These are phyloP conservation scores for Primulina eburnea DNA, from an alignment of 257 asterid genomes.

Conservation along the genomic window DNA sequence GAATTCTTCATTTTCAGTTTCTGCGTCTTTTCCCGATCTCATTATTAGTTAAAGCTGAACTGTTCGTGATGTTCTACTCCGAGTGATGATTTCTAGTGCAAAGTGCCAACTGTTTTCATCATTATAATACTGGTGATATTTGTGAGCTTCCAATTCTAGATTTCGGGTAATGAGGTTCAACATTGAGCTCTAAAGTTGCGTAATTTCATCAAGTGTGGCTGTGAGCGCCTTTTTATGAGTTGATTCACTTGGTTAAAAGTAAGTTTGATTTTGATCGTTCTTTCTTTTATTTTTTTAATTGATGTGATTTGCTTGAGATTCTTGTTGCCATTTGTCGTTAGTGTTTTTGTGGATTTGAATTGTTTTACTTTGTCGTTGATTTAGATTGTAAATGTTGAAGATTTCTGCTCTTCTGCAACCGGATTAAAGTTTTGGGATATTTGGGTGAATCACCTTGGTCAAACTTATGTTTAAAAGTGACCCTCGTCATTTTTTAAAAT, in stretches of 20 bases:
- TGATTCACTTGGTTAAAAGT: conserved; percentile 24
- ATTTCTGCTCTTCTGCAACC: conserved; percentile 13
- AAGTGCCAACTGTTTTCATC: not conserved
- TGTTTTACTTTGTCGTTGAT: not conserved
- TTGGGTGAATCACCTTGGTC: no score
- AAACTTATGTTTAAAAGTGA: no score
- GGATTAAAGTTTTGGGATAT: not conserved
- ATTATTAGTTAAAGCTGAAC: not conserved
- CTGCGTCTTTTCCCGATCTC: not conserved
- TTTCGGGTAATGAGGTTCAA: conserved; percentile 22
- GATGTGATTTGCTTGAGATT: not conserved
- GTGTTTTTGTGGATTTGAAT: not conserved
- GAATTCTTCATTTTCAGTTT: conserved; percentile 20
- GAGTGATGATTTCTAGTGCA: conserved; percentile 18
- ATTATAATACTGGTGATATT: conserved; percentile 7
- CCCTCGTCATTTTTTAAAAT: no score
- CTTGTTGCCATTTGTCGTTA: not conserved
- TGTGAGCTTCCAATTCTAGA: conserved; percentile 37
- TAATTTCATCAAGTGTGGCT: conserved; percentile 22
- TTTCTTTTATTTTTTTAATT: not conserved
- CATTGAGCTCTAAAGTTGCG: conserved; percentile 21
- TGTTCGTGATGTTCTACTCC: not conserved
- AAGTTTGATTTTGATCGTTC: conserved; percentile 37
- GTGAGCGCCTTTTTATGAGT: not conserved
- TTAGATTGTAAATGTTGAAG: conserved; percentile 15